These are phyloP conservation scores for Yamadazyma laniorum DNA, from an alignment of 805 yeast genomes.

Conservation along the genomic window DNA sequence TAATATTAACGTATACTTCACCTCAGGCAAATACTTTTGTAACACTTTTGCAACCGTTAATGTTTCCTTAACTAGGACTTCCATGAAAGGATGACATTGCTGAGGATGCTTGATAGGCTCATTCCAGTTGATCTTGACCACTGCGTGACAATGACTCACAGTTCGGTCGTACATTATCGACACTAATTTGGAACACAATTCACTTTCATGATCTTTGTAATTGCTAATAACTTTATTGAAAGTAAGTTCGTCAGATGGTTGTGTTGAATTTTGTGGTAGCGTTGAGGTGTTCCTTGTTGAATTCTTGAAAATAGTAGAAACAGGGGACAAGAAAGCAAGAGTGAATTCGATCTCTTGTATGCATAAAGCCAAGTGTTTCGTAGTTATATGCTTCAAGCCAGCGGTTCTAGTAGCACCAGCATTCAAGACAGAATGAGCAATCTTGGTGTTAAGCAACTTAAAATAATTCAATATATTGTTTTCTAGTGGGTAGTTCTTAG, in stretches of 20 bases:
- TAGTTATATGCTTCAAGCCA: conserved; percentile 69
- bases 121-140: conserved; percentile 51
- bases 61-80: conserved; percentile 62
- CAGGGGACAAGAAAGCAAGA: conserved; percentile 35
- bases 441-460: conserved; percentile 50
- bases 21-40: conserved; percentile 53
- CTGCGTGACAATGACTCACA: conserved; percentile 46
- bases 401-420: conserved; percentile 78
- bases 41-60: conserved; percentile 60
- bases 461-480: conserved; percentile 42
- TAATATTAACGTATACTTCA: conserved; percentile 45
- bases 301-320: conserved; percentile 17
- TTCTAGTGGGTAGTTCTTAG: conserved; percentile 38
- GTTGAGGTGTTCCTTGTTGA: not conserved
- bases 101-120: conserved; percentile 39
- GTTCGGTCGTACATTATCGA: conserved; percentile 69
- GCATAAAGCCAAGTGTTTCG: conserved; percentile 66
- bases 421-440: conserved; percentile 60
- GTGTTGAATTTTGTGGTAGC: conserved; percentile 7
- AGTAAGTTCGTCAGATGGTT: conserved; percentile 25
- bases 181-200: conserved; percentile 62
- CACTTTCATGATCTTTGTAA: conserved; percentile 60
- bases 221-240: conserved; percentile 32
- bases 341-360: conserved; percentile 58
- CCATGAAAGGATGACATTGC: conserved; percentile 64